phyloP scores from a whole-genome alignment of 1,139 yeast genomes.

The Debaryomycetaceae sp. region DNA sequence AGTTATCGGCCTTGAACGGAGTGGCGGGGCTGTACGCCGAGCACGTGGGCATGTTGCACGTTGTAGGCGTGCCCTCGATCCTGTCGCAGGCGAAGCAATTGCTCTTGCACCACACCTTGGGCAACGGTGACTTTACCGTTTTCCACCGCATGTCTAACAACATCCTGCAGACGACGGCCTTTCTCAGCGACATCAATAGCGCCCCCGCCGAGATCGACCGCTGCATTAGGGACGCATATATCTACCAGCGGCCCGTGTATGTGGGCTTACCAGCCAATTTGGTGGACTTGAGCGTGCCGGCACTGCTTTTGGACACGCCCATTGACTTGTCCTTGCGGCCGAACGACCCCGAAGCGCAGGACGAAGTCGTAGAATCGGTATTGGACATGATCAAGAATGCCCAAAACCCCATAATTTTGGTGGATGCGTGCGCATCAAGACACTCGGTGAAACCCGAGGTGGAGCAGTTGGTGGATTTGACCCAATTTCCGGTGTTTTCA shows the following conservation, averaged over 20 bases:
- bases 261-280: constrained; percentile 36
- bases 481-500: constrained; percentile 79
- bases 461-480: constrained; percentile 54
- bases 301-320: constrained; percentile 24
- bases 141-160: constrained; percentile 58
- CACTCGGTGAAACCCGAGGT: constrained; percentile 67
- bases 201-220: constrained; percentile 35
- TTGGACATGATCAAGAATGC: constrained; percentile 51
- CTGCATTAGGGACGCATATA: constrained; percentile 31
- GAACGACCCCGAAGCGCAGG: constrained; percentile 62
- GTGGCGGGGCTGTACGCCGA: constrained; percentile 59
- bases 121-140: constrained; percentile 81
- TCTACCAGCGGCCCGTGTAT: constrained; percentile 36
- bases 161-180: constrained; percentile 30
- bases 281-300: constrained; percentile 33
- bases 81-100: constrained; percentile 60
- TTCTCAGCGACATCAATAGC: constrained; percentile 23
- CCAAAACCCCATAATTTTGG: constrained; percentile 67
- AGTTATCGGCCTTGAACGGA: constrained; percentile 54
- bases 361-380: constrained; percentile 62
- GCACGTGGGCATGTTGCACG: constrained; percentile 52
- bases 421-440: constrained; percentile 85
- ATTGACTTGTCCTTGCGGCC: constrained; percentile 25
- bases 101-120: constrained; percentile 60
- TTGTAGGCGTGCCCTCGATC: constrained; percentile 56